Evolutionary conservation across 805 yeast genomes (phyloP).

Genomic region (Saturnispora quitensis): DNA sequence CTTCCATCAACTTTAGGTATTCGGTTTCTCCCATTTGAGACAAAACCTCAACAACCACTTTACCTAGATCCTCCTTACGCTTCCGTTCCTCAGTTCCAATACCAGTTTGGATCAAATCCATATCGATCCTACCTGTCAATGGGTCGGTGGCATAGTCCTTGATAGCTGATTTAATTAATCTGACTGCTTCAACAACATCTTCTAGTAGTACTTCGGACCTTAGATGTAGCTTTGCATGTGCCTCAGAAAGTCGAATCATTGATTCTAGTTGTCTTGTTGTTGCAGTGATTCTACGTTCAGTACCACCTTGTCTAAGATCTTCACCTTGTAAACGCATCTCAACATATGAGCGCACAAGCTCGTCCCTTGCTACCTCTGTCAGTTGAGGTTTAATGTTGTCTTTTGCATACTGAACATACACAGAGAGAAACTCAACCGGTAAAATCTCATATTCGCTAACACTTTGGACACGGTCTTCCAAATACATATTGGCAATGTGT

Average conservation of each 20-base stretch:
- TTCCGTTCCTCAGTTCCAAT: conserved; percentile 81
- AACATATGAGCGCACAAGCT: conserved; percentile 80
- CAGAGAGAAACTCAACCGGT: conserved; percentile 80
- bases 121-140: conserved; percentile 89
- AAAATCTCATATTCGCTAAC: conserved; percentile 61
- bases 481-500: conserved; percentile 85
- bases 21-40: conserved; percentile 36
- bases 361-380: conserved; percentile 72
- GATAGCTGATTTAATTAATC: conserved; percentile 86
- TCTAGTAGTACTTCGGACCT: conserved; percentile 57
- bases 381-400: conserved; percentile 74
- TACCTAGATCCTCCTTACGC: conserved; percentile 60
- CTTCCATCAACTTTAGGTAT: conserved; percentile 49
- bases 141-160: conserved; percentile 99
- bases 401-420: conserved; percentile 91
- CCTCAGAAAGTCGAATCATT: conserved; percentile 90
- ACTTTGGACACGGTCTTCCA: conserved; percentile 75
- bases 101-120: conserved; percentile 96
- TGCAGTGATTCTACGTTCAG: conserved; percentile 91
- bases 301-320: conserved; percentile 53
- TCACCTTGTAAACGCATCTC: conserved; percentile 93
- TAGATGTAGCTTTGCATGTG: conserved; percentile 94
- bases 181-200: conserved; percentile 90
- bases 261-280: conserved; percentile 95
- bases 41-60: conserved; percentile 48